A percentile compares a stretch with the other conserved stretches of the same genome.
phyloP scores from a whole-genome alignment of 805 yeast species.

The Candida sonorensis region DNA sequence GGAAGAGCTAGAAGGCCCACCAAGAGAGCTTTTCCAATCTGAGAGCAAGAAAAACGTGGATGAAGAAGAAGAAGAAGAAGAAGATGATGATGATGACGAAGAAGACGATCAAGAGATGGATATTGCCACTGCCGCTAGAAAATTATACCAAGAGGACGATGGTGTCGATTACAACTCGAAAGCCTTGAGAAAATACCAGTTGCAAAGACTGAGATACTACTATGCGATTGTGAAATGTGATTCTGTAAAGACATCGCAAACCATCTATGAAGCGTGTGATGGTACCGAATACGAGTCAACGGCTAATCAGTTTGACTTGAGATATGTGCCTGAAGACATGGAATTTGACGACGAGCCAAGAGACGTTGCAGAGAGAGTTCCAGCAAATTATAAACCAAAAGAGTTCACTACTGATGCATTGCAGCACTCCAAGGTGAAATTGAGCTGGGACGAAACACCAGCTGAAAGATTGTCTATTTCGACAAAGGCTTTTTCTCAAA shows the following conservation, averaged over 20 bases:
- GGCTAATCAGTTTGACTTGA: slow-evolving; percentile 85
- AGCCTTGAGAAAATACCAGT: slow-evolving; percentile 80
- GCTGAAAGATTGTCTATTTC: slow-evolving; percentile 75
- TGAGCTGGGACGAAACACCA: slow-evolving; percentile 99
- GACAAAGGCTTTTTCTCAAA: slow-evolving; percentile 75
- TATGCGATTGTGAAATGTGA: slow-evolving; percentile 90
- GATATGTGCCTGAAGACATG: slow-evolving; percentile 93
- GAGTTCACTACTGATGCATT: slow-evolving; percentile 88
- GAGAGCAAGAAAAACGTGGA: slow-evolving; percentile 33
- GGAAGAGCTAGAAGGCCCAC: slow-evolving; percentile 91
- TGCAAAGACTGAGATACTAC: slow-evolving; percentile 86
- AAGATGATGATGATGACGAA: slow-evolving; percentile 40
- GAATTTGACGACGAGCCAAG: slow-evolving; percentile 72
- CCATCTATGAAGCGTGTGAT: slow-evolving; percentile 81
- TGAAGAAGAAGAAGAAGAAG: slow-evolving; percentile 31
- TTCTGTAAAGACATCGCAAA: slow-evolving; percentile 58
- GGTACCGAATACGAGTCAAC: slow-evolving; percentile 95
- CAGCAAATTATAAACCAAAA: slow-evolving; percentile 72
- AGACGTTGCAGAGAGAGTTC: slow-evolving; percentile 67
- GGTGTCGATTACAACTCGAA: slow-evolving; percentile 79
- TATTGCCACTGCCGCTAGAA: slow-evolving; percentile 57
- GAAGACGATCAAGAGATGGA: slow-evolving; percentile 34
- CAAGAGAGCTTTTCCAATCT: slow-evolving; percentile 66
- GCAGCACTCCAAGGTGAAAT: slow-evolving; percentile 91
- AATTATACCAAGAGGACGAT: slow-evolving; percentile 72